A percentile compares a stretch with the other conserved stretches of the same genome.
These are phyloP conservation scores for Xylariaceae sp. DNA, from an alignment of 2,329 filamentous ascomycete genomes.

Conservation along the genomic window DNA sequence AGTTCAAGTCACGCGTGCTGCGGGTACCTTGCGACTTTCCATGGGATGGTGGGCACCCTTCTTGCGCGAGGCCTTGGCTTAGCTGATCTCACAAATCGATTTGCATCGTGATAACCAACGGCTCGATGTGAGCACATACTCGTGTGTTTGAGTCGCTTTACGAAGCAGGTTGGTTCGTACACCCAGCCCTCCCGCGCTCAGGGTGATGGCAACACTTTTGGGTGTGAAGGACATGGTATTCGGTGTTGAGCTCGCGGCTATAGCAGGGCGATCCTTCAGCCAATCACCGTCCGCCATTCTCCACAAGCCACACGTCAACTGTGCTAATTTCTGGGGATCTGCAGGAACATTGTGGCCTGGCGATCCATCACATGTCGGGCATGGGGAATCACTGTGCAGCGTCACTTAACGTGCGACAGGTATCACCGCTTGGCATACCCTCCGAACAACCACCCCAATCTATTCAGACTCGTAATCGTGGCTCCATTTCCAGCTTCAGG, in stretches of 20 bases:
- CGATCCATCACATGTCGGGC: slow-evolving; percentile 13
- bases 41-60: too few relatives aligned
- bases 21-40: too few relatives aligned
- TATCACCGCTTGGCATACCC: slow-evolving; percentile 6
- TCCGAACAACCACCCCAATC: slow-evolving; percentile 6
- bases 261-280: slow-evolving; percentile 5
- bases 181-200: neutral
- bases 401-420: slow-evolving; percentile 3
- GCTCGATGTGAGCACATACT: slow-evolving; percentile 1
- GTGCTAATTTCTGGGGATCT: slow-evolving; percentile 6
- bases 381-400: slow-evolving; percentile 3
- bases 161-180: slow-evolving; percentile 8
- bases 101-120: slow-evolving; percentile 4
- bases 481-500: slow-evolving; percentile 2
- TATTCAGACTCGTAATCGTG: slow-evolving; percentile 3
- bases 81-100: neutral
- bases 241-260: slow-evolving; percentile 2
- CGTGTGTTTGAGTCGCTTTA: slow-evolving; percentile 9
- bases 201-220: neutral
- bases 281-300: slow-evolving; percentile 8
- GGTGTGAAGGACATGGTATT: slow-evolving; percentile 1
- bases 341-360: slow-evolving; percentile 11
- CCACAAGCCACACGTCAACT: slow-evolving; percentile 5
- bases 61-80: too few relatives aligned
- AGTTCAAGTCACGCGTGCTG: too few relatives aligned